phyloP scores from a whole-genome alignment of 495 filamentous ascomycete species.

The Beverwykella pulmonaria region DNA sequence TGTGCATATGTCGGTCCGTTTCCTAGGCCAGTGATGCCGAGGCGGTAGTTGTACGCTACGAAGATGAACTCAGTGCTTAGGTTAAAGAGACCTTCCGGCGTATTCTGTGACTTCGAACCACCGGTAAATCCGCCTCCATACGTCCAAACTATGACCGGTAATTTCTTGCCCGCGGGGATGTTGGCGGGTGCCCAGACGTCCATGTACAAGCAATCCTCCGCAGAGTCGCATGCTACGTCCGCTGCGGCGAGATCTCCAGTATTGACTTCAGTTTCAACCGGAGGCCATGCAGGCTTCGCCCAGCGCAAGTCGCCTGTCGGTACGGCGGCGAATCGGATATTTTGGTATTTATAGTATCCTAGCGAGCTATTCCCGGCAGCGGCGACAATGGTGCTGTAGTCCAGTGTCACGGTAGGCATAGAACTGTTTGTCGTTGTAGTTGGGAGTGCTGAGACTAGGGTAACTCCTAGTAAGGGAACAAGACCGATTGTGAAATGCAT shows the following conservation, averaged over 20 bases:
- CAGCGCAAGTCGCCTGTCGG: not conserved
- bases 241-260: not conserved
- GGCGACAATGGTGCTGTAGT: not conserved
- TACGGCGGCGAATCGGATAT: not conserved
- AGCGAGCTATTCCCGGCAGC: not conserved
- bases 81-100: constrained; percentile 10
- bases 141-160: constrained; percentile 50
- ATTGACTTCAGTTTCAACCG: constrained; percentile 7
- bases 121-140: constrained; percentile 51
- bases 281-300: not conserved
- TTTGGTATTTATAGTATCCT: not conserved
- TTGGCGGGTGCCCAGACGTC: constrained; percentile 48
- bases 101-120: constrained; percentile 41
- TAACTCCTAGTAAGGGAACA: not conserved
- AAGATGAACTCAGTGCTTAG: constrained; percentile 38
- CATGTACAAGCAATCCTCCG: constrained; percentile 51
- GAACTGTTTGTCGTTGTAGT: not conserved
- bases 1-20: constrained; percentile 36
- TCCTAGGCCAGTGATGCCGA: constrained; percentile 7
- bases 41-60: constrained; percentile 42
- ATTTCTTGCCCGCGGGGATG: constrained; percentile 34
- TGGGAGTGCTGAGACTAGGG: not conserved
- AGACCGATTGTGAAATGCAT: not conserved
- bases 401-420: not conserved
- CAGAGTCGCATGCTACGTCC: constrained; percentile 19